These are phyloP conservation scores for Brettanomyces naardenensis DNA, from an alignment of 805 yeast genomes.

Conservation along the genomic window DNA sequence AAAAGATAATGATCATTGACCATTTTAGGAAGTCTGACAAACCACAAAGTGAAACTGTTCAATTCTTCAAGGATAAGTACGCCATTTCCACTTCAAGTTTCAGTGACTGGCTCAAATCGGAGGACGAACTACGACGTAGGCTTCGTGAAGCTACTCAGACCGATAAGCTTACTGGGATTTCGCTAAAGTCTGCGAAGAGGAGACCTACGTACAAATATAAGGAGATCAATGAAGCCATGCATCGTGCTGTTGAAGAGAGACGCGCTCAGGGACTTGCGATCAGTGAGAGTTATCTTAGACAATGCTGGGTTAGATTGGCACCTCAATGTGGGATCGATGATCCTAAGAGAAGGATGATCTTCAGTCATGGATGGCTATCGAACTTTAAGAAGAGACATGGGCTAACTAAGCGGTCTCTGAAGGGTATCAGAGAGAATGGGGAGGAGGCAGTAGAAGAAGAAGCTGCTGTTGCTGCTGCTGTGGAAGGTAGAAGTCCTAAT, in stretches of 20 bases:
- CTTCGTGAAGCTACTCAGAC: slow-evolving; percentile 27
- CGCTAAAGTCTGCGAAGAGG: slow-evolving; percentile 29
- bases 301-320: slow-evolving; percentile 49
- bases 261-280: slow-evolving; percentile 37
- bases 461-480: slow-evolving; percentile 1
- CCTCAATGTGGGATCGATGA: slow-evolving; percentile 50
- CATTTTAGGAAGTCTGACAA: slow-evolving; percentile 37
- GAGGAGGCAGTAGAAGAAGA: slow-evolving; percentile 3
- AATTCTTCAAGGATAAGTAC: slow-evolving; percentile 38
- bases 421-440: not conserved
- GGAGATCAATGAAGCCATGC: slow-evolving; percentile 54
- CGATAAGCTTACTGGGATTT: slow-evolving; percentile 14
- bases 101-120: slow-evolving; percentile 55
- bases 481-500: not conserved
- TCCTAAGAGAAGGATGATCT: slow-evolving; percentile 46
- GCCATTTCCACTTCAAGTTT: slow-evolving; percentile 54
- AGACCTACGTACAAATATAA: slow-evolving; percentile 48
- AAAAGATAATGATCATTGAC: slow-evolving; percentile 48
- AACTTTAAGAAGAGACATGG: slow-evolving; percentile 55
- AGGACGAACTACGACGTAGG: slow-evolving; percentile 39
- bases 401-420: not conserved
- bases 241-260: slow-evolving; percentile 38
- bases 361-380: slow-evolving; percentile 57
- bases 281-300: slow-evolving; percentile 47
- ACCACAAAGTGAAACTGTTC: slow-evolving; percentile 54